These are phyloP conservation scores for Akanthomyces muscarius DNA, from an alignment of 2,329 filamentous ascomycete species.

Conservation along the genomic window DNA sequence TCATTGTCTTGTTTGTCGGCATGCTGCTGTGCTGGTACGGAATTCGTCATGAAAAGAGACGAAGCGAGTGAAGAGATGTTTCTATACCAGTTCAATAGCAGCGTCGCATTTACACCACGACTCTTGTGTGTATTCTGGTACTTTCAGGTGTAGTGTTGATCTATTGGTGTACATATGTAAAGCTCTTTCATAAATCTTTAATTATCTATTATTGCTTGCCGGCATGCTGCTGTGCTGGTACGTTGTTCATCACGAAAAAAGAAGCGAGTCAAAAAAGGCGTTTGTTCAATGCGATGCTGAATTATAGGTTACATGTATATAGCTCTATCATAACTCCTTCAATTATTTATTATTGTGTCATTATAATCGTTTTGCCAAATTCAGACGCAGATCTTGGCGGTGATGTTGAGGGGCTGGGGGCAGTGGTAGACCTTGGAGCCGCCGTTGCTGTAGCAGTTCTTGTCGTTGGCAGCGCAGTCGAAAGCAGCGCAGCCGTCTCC, in stretches of 20 bases:
- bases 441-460: constrained; percentile 38
- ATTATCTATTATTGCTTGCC: no score
- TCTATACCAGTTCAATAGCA: no score
- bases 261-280: no score
- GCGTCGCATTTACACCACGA: no score
- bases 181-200: no score
- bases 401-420: constrained; percentile 37
- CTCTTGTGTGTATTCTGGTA: no score
- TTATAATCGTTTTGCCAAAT: background rate
- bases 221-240: no score
- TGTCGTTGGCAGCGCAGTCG: constrained; percentile 34
- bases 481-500: constrained; percentile 36
- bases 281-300: background rate
- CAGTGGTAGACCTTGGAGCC: constrained; percentile 36
- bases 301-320: background rate
- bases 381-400: constrained; percentile 26
- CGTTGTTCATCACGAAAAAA: no score
- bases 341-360: background rate
- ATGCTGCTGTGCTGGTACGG: constrained; percentile 65
- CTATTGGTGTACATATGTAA: no score
- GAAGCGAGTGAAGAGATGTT: constrained; percentile 43
- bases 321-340: background rate
- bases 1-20: constrained; percentile 58
- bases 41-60: constrained; percentile 58
- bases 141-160: no score